Conservation (phyloP, 2,329 filamentous ascomycete genomes). For the Akanthomyces uredinophilus region DNA sequence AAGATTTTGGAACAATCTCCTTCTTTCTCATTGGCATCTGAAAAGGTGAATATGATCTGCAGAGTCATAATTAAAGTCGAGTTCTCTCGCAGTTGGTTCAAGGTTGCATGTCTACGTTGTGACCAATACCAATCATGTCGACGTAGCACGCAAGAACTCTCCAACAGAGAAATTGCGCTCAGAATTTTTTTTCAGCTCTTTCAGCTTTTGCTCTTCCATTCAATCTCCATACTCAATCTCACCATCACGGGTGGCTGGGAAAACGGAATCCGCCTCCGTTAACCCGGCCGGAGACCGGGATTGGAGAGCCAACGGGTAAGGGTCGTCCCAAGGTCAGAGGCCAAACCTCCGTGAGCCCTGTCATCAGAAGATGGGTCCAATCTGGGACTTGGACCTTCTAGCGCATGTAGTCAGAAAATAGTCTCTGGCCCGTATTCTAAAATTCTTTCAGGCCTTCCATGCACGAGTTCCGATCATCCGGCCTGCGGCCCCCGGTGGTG, state of each 20-base stretch:
- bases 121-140: neutral
- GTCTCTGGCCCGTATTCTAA: neutral
- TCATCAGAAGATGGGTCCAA: neutral
- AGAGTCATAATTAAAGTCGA: too few species aligned
- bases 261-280: neutral
- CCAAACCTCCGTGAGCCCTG: neutral
- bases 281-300: constrained; percentile 6
- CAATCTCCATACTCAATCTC: neutral
- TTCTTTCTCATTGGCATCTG: too few species aligned
- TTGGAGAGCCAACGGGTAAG: neutral
- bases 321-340: neutral
- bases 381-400: neutral
- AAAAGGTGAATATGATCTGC: too few species aligned
- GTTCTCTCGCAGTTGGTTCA: neutral
- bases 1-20: neutral
- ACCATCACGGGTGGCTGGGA: neutral
- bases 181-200: too few species aligned
- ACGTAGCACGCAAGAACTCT: too few species aligned
- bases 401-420: constrained; percentile 12
- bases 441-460: constrained; percentile 2
- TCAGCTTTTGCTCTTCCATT: neutral
- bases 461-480: constrained; percentile 3
- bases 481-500: neutral
- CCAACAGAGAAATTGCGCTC: too few species aligned
- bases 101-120: neutral